Evolutionary conservation across 768 basidiomycete species (phyloP), one percentile per base, ranked within the genome.

Genomic region (Termitomyces titanicus): DNA sequence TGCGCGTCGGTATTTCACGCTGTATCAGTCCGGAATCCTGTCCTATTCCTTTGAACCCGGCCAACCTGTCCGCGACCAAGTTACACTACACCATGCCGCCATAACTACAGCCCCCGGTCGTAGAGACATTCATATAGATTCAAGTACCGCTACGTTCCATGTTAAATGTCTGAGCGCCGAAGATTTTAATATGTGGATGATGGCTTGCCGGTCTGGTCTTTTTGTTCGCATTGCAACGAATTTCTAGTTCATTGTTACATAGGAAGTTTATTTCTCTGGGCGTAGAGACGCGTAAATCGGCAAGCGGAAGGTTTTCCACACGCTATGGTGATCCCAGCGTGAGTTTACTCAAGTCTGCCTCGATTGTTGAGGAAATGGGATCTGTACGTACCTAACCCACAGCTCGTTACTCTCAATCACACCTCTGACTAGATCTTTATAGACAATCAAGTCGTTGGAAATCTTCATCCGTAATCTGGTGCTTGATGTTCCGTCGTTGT

Each of bases 101-200:
- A 84, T 93, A 56, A 84, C 89, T 20, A 89, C 88, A 18, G 76
- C 82, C 5, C 74, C 76, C n/a, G 85, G 85, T 4, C 81, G 85
- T 56, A 89, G 79, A 66, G 88, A 92, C 63, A 89, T 93, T 47
- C 89, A 92, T 62, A 76, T 94, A 46, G 91, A 94, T 64, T 84
- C 88, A 3, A 79, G 75, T 62, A 83, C 75, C 42, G 86, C 85
- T 25, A 92, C 88, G 0, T 93, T 92, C 66, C 91, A 93, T 68
- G 80, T 93, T 58, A 89, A 86, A 68, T 90, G 88, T 66, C 70
- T 90, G n/a, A 84, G 72, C 45, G 70, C 71, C 17, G 81, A 83
- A 9, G 91, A 93, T 63, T 92, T 90, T 60, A 72, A 83, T 47
- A 71, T 65, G 46, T 93, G 91, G 91, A 88, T 89, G 81, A 59